Conservation (phyloP, 1,284 basidiomycete species). For the Trametes hirsuta region DNA sequence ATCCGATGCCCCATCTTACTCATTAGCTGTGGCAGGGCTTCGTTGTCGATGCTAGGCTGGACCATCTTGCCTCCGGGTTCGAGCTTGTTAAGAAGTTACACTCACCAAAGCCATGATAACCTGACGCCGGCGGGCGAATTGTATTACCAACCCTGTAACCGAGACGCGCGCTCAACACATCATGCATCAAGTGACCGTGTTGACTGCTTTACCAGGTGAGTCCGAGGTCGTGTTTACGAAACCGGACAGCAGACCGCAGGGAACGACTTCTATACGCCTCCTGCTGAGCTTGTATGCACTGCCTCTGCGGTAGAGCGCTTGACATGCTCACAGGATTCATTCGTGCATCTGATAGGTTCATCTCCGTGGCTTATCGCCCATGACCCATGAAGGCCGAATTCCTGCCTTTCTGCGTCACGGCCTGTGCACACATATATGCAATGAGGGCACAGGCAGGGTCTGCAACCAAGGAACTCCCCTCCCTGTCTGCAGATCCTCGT, state of each 20-base stretch:
- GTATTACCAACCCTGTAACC: neutral
- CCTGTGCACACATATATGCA: too few species aligned
- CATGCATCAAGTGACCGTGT: too few species aligned
- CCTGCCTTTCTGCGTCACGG: too few species aligned
- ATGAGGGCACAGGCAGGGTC: too few species aligned
- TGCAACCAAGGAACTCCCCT: too few species aligned
- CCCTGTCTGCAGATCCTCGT: neutral
- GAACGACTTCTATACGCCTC: neutral
- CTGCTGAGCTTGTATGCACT: neutral
- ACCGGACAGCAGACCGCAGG: neutral
- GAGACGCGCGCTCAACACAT: too few species aligned
- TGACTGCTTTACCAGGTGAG: too few species aligned
- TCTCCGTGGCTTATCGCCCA: too few species aligned
- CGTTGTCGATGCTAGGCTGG: constrained; percentile 76
- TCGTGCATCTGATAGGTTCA: too few species aligned
- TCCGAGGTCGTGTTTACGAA: neutral
- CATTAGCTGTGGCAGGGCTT: constrained; percentile 53
- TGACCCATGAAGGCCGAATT: too few species aligned
- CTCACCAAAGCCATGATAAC: constrained; percentile 5
- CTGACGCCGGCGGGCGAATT: neutral
- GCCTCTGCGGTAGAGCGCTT: neutral
- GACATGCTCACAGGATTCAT: neutral
- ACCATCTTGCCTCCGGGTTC: constrained; percentile 74
- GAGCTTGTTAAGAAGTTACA: constrained; percentile 48
- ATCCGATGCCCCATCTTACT: neutral